Evolutionary conservation across 352 stramenopile genomes (phyloP).

Genomic region (Phytophthora ramorum): DNA sequence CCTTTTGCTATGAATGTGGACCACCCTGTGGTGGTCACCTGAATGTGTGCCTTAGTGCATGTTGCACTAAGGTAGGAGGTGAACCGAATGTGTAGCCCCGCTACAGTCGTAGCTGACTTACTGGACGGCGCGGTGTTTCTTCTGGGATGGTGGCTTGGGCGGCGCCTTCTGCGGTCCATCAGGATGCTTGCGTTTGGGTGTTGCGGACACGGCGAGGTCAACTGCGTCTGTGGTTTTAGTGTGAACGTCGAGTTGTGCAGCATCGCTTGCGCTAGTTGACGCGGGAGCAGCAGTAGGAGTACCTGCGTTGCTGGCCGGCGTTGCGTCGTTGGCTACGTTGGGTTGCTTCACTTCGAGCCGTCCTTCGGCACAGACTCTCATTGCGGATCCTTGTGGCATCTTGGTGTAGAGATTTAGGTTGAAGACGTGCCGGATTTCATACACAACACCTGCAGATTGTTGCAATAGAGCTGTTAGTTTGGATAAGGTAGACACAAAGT

Average conservation of each 20-base stretch:
- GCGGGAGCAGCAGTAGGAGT: background rate
- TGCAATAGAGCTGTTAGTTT: background rate
- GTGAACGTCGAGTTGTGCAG: background rate
- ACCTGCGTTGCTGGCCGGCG: background rate
- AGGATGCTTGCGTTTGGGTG: background rate
- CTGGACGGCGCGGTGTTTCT: background rate
- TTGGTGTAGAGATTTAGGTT: constrained; percentile 6
- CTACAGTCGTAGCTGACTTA: constrained; percentile 2
- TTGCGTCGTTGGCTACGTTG: background rate
- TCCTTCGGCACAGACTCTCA: background rate
- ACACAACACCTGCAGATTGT: constrained; percentile 7
- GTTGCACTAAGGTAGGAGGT: too few species aligned
- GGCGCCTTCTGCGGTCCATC: background rate
- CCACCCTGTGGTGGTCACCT: too few species aligned
- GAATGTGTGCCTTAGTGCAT: too few species aligned
- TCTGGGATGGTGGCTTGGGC: background rate
- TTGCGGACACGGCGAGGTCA: constrained; percentile 1
- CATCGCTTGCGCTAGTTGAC: background rate
- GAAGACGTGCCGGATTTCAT: constrained; percentile 10
- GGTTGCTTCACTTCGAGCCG: constrained; percentile 1
- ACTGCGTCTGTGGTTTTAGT: constrained; percentile 1
- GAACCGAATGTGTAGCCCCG: too few species aligned
- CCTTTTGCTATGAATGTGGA: too few species aligned
- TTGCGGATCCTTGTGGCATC: constrained; percentile 10
- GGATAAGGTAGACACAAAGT: background rate